phyloP scores from a whole-genome alignment of 176 grass and related monocot genomes.

The Ensete glaucum region DNA sequence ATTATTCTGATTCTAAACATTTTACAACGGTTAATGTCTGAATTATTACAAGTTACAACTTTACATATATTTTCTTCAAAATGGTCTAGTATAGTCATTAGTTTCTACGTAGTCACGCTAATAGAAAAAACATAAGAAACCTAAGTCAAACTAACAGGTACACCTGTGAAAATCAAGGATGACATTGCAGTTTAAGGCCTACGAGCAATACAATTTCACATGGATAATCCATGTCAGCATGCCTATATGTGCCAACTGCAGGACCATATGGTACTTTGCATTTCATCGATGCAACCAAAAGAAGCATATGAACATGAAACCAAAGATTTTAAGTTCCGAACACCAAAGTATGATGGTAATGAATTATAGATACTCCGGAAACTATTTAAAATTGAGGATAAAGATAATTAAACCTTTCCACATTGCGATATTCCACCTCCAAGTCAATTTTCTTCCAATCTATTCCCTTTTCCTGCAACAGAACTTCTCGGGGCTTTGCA shows the following conservation, averaged over 20 bases:
- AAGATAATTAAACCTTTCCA: conserved; percentile 46
- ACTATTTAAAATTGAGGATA: neutral
- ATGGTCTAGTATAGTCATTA: too few relatives aligned
- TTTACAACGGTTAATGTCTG: too few relatives aligned
- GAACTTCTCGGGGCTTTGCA: conserved; percentile 72
- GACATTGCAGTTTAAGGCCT: neutral
- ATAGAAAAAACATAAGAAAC: neutral
- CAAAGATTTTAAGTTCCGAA: neutral
- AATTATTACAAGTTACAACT: too few relatives aligned
- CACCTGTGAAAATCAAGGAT: neutral
- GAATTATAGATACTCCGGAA: neutral
- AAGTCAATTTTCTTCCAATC: conserved; percentile 92
- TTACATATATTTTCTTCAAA: too few relatives aligned
- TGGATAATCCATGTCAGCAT: neutral
- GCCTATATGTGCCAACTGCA: neutral
- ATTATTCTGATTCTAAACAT: too few relatives aligned
- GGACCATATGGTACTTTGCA: neutral
- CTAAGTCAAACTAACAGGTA: neutral
- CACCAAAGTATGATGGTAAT: neutral
- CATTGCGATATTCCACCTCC: conserved; percentile 63
- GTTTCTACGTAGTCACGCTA: neutral
- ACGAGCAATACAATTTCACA: neutral
- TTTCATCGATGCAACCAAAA: neutral
- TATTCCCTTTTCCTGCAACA: conserved; percentile 77
- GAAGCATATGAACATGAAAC: neutral